Conservation (phyloP, 1,284 basidiomycete genomes). For the Fomes fomentarius region DNA sequence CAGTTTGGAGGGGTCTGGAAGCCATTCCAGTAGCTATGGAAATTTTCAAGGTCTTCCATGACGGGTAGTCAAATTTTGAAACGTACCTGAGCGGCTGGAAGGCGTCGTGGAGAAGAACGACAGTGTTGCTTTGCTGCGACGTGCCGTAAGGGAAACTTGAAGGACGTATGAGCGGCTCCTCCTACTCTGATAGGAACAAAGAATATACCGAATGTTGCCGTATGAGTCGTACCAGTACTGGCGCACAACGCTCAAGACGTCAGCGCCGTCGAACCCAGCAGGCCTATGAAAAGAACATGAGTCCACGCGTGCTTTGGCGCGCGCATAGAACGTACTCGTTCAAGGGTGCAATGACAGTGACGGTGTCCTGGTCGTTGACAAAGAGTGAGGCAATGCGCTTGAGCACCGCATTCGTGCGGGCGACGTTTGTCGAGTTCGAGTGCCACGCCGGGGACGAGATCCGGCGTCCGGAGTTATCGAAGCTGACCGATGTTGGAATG, state of each 20-base stretch:
- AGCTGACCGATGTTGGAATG: constrained; percentile 45
- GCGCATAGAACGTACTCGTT: constrained; percentile 62
- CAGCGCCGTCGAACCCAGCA: constrained; percentile 66
- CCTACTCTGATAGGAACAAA: constrained; percentile 2
- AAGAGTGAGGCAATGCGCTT: constrained; percentile 66
- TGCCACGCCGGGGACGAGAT: constrained; percentile 73
- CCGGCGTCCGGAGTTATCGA: constrained; percentile 85
- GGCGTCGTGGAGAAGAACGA: constrained; percentile 83
- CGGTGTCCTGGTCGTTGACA: constrained; percentile 55
- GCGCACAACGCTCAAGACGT: constrained; percentile 56
- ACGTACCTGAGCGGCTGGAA: constrained; percentile 67
- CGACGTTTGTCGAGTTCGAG: constrained; percentile 63
- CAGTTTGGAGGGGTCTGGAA: constrained; percentile 63
- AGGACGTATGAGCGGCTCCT: constrained; percentile 28
- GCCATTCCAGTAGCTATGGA: constrained; percentile 64
- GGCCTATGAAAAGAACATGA: constrained; percentile 52
- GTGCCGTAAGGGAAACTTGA: constrained; percentile 61
- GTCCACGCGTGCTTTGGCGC: neutral
- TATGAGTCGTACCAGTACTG: constrained; percentile 82
- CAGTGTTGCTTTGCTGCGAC: constrained; percentile 57
- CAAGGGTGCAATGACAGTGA: constrained; percentile 74
- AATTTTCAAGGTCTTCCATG: too few species aligned
- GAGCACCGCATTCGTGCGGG: constrained; percentile 73
- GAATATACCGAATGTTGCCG: constrained; percentile 68
- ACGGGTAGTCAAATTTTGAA: too few species aligned